phyloP scores from a whole-genome alignment of 164 flowering plant genomes.

The Vitis amurensis region DNA sequence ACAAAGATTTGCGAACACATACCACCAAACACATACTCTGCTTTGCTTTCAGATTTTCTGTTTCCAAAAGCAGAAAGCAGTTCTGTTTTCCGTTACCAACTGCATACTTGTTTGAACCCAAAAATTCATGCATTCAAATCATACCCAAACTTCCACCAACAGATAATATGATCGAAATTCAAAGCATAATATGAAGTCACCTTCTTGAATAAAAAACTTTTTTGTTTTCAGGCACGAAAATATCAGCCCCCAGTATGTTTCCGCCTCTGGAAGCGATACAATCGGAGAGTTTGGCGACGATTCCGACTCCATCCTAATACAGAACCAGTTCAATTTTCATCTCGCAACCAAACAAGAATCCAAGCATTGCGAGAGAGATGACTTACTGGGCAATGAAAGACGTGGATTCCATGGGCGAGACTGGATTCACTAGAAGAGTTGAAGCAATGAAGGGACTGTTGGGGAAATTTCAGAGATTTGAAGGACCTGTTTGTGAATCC shows the following conservation, averaged over 20 bases:
- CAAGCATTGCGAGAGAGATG: neutral
- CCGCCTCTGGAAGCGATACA: constrained; percentile 91
- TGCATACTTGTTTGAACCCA: too few species aligned
- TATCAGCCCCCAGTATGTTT: constrained; percentile 78
- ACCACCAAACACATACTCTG: too few species aligned
- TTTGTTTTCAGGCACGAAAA: constrained; percentile 84
- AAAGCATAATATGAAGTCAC: constrained; percentile 25
- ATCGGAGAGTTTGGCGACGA: constrained; percentile 87
- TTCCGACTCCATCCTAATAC: constrained; percentile 76
- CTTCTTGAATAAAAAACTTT: constrained; percentile 86
- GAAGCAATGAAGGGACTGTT: constrained; percentile 22
- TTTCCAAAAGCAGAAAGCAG: too few species aligned
- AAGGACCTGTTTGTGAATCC: constrained; percentile 41
- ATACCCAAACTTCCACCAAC: too few species aligned
- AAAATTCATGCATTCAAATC: too few species aligned
- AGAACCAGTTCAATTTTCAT: constrained; percentile 11
- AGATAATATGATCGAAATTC: too few species aligned
- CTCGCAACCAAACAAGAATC: neutral
- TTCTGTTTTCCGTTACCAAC: too few species aligned
- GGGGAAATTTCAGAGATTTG: constrained; percentile 30
- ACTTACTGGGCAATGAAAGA: constrained; percentile 84
- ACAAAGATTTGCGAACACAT: too few species aligned
- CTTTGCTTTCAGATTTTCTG: too few species aligned
- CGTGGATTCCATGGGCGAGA: constrained; percentile 70
- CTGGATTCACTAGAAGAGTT: constrained; percentile 17